Evolutionary conservation across 306 rosid species (phyloP), one percentile per base, ranked within the genome.

Genomic region (Cucumis hystrix): DNA sequence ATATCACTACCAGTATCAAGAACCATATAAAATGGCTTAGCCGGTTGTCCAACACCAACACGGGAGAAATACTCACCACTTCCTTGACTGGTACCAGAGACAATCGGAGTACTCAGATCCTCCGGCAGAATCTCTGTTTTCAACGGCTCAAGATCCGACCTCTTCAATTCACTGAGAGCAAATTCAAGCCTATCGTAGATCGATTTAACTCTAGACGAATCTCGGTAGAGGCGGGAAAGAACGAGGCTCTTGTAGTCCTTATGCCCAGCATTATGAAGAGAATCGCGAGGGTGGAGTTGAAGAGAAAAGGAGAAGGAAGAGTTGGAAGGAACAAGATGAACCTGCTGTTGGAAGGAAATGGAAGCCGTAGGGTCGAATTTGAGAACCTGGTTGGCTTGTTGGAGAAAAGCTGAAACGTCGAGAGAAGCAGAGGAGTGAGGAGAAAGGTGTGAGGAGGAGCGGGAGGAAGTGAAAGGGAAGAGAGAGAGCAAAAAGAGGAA

Each of bases 31-130:
- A 80, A 89, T 0, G 84, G 85, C 75, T 84, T 85, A 0, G 91
- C 56, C 41, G 99, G 99, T 1, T 15, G 66, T 0, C 99, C 99
- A 15, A 96, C 90, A 0, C 91, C 93, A 59, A 96, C 61, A 7
- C 92, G 85, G 4, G 93, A 21, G 86, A 96, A 96, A 83, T 92
- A 96, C 88, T 92, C 98, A n/a, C 99, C 99, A 80, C 92, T 87
- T 6, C 99, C 99, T 47, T 85, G 86, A 28, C 84, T 77, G 6
- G 49, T 35, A 1, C 99, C 99, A 49, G 99, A 96, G 8, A 83
- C 71, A 0, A 92, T 78, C 0, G 99, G 92, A 1, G 96, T 88
- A 1, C 92, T 84, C 21, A 96, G 77, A 10, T 80, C 97, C 77
- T 88, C 88, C 5, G 87, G 86, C 28, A 4, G 86, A 77, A 90